A percentile compares a stretch with the other conserved stretches of the same genome.
Conservation (phyloP, 139 green algal species). For the Eudorina sp. region DNA sequence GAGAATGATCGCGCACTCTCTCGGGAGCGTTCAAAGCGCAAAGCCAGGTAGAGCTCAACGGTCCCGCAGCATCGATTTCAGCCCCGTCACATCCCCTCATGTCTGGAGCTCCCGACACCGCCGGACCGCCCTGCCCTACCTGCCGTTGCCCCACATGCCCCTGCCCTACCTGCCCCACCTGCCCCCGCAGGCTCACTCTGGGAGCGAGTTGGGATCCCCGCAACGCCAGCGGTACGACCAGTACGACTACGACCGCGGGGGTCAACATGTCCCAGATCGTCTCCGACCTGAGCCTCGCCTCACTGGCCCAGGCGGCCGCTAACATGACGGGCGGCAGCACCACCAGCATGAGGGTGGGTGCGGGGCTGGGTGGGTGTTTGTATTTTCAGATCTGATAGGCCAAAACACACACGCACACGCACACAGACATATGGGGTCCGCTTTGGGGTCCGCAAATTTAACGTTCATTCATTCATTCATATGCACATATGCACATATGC, state of each 20-base stretch:
- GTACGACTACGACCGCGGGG: no score
- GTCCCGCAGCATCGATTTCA: not conserved
- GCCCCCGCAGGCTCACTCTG: conserved; percentile 38
- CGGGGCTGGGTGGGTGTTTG: no score
- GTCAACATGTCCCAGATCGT: not conserved
- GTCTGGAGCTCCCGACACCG: not conserved
- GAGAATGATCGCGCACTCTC: no score
- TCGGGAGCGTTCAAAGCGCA: no score
- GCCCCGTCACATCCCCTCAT: not conserved
- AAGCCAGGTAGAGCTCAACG: not conserved
- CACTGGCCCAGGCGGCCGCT: not conserved
- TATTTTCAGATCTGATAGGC: no score
- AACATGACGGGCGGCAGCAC: not conserved
- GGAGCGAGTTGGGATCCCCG: conserved; percentile 46
- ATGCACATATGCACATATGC: no score
- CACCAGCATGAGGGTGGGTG: not conserved
- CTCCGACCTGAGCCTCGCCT: not conserved
- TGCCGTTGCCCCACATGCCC: no score
- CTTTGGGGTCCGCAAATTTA: no score
- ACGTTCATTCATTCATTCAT: no score
- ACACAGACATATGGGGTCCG: no score
- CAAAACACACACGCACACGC: no score
- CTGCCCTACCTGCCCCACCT: not conserved
- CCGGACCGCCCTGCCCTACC: no score
- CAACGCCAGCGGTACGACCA: not conserved